A percentile compares a stretch with the other conserved stretches of the same genome.
phyloP scores from a whole-genome alignment of 148 eudicot genomes.

The Oxyria digyna region DNA sequence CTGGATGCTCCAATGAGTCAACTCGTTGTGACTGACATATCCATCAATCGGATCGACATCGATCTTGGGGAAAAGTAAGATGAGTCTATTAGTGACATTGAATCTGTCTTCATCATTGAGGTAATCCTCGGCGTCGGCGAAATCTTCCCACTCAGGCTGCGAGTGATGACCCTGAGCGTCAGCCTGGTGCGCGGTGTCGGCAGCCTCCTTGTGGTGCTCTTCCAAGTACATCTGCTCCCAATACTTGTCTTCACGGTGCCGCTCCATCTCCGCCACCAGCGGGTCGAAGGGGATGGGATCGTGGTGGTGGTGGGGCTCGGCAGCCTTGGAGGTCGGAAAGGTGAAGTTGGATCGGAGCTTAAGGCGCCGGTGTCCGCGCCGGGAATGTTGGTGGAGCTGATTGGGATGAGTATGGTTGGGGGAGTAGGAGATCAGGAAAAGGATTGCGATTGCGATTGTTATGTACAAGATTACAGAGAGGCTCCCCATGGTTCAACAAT shows the following conservation, averaged over 20 bases:
- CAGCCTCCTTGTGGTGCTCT: conserved; percentile 25
- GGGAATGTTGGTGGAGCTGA: conserved; percentile 16
- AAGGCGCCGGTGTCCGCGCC: conserved; percentile 51
- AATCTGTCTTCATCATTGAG: conserved; percentile 83
- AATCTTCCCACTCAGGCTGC: conserved; percentile 92
- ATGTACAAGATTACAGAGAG: conserved; percentile 53
- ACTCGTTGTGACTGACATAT: conserved; percentile 41
- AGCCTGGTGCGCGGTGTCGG: conserved; percentile 4
- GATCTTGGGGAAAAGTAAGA: conserved; percentile 66
- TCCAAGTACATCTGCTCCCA: conserved; percentile 48
- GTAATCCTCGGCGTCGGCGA: conserved; percentile 73
- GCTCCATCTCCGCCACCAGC: conserved; percentile 64
- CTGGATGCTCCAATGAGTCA: conserved; percentile 55
- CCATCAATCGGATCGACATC: conserved; percentile 67
- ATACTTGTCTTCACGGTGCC: conserved; percentile 44
- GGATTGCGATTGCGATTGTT: conserved; percentile 37
- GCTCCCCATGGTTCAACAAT: conserved; percentile 32
- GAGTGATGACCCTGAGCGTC: conserved; percentile 40
- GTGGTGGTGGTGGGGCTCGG: conserved; percentile 26
- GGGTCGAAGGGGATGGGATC: conserved; percentile 75
- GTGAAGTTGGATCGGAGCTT: conserved; percentile 59
- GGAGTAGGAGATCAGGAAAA: conserved; percentile 53
- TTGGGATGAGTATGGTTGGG: conserved; percentile 15
- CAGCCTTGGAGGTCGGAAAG: conserved; percentile 9
- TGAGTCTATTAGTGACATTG: conserved; percentile 54